Evolutionary conservation across 352 stramenopile species (phyloP), one percentile per base, ranked within the genome.

Genomic region (Blastocystis hominis): DNA sequence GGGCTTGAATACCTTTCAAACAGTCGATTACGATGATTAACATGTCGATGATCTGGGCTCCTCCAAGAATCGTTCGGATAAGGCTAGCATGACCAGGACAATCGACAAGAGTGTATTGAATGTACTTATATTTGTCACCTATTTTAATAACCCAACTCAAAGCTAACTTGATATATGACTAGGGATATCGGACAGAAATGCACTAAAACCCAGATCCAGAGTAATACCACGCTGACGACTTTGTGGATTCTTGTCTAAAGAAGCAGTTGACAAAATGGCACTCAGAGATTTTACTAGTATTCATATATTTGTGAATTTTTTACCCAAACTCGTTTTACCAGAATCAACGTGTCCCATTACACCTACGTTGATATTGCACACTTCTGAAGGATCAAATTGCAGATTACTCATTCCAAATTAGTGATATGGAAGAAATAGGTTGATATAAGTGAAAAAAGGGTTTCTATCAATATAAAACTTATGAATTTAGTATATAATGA

Each of bases 21-120:
- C 93, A 93, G 89, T 98, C 95, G 2, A 99, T 93, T 17, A 99
- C 95, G 24, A 99, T 91, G 30, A 99, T 5, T 34, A 89, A 44
- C 81, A 97, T 93, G 89, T 99, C 96, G 89, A 99, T 98, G 89
- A 99, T 99, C 90, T 98, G 94, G 55, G 96, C 94, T 75, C 96
- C 96, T 44, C 95, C 95, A 53, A 99, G 96, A 78, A 99, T 98
- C n/a, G 96, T 98, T 79, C 96, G 93, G 88, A 99, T 98, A 9
- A 99, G 91, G 20, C 93, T 97, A 34, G 96, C 96, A 89, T 99
- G 97, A 2, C 97, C 97, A 0, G 97, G 97, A 90, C 97, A 95
- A 90, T 96, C 93, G 10, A 97, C 94, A 10, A 97, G 89, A 30
- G 96, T 98, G 81, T 98, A 93, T 89, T 98, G 95, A 5, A 98